A percentile compares a stretch with the other conserved stretches of the same genome.
phyloP scores from a whole-genome alignment of 306 rosid genomes.

The Bauhinia variegata region DNA sequence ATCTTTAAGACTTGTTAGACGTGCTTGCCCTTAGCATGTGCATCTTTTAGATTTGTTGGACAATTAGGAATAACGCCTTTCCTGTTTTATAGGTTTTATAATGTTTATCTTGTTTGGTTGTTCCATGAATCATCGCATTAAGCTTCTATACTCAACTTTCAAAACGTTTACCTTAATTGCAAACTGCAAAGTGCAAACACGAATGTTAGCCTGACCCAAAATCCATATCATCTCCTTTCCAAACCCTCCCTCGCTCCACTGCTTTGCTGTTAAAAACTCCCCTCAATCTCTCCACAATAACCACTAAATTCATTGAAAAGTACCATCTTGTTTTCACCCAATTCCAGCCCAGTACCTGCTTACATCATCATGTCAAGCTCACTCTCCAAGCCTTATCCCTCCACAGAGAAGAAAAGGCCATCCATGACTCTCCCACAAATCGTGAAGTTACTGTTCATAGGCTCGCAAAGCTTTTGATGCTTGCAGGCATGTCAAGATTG shows the following conservation, averaged over 20 bases:
- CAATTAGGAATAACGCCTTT: background rate
- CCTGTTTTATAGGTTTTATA: background rate
- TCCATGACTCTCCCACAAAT: slow-evolving; percentile 47
- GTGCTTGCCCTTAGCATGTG: too few relatives aligned
- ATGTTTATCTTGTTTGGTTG: background rate
- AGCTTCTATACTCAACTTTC: too few relatives aligned
- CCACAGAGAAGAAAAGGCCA: slow-evolving; percentile 61
- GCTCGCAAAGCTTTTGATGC: slow-evolving; percentile 77
- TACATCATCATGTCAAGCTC: slow-evolving; percentile 60
- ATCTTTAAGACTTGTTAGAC: background rate
- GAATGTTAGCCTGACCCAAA: too few relatives aligned
- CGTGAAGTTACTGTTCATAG: slow-evolving; percentile 55
- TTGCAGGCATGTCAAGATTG: slow-evolving; percentile 59
- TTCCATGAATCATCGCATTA: background rate
- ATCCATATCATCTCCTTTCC: slow-evolving; percentile 57
- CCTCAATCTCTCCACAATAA: slow-evolving; percentile 55
- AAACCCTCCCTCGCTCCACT: slow-evolving; percentile 56
- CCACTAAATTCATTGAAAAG: slow-evolving; percentile 53
- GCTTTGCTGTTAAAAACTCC: slow-evolving; percentile 60
- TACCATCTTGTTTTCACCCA: slow-evolving; percentile 56
- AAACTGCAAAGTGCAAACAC: too few relatives aligned
- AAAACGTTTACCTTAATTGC: too few relatives aligned
- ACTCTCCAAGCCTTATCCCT: slow-evolving; percentile 57
- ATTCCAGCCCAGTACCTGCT: slow-evolving; percentile 60
- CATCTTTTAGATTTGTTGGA: background rate